These are phyloP conservation scores for Metschnikowia dekortorum DNA, from an alignment of 805 yeast species.

Conservation along the genomic window DNA sequence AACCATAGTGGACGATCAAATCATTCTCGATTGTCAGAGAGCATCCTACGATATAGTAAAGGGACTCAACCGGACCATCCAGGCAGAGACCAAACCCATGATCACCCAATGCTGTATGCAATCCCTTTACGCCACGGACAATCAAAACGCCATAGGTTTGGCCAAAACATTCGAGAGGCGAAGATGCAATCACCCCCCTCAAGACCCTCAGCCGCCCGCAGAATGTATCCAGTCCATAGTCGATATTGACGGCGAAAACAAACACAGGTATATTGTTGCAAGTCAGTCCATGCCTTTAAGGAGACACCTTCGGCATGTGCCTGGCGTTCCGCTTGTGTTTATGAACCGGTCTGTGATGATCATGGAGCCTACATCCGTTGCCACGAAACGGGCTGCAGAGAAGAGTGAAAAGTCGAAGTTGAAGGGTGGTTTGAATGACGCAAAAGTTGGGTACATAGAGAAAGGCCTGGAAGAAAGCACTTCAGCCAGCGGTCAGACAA, in stretches of 20 bases:
- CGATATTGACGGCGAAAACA: constrained; percentile 68
- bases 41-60: constrained; percentile 76
- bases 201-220: constrained; percentile 55
- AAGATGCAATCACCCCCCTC: constrained; percentile 79
- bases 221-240: constrained; percentile 77
- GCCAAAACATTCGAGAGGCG: constrained; percentile 89
- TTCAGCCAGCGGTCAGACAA: constrained; percentile 14
- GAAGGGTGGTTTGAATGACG: constrained; percentile 72
- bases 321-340: constrained; percentile 87
- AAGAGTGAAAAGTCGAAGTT: constrained; percentile 63
- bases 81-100: constrained; percentile 82
- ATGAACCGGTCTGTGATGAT: constrained; percentile 91
- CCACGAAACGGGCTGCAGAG: constrained; percentile 43
- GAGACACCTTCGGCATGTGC: constrained; percentile 62
- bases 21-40: constrained; percentile 60
- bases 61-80: constrained; percentile 76
- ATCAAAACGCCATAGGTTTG: constrained; percentile 70
- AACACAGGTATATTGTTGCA: constrained; percentile 88
- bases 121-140: constrained; percentile 65
- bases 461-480: constrained; percentile 18
- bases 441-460: constrained; percentile 41
- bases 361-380: constrained; percentile 86
- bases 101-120: constrained; percentile 95
- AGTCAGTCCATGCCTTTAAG: constrained; percentile 74
- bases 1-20: constrained; percentile 77